Evolutionary conservation across 78 protist genomes (phyloP).

Genomic region (Dictyostelium firmibasis): DNA sequence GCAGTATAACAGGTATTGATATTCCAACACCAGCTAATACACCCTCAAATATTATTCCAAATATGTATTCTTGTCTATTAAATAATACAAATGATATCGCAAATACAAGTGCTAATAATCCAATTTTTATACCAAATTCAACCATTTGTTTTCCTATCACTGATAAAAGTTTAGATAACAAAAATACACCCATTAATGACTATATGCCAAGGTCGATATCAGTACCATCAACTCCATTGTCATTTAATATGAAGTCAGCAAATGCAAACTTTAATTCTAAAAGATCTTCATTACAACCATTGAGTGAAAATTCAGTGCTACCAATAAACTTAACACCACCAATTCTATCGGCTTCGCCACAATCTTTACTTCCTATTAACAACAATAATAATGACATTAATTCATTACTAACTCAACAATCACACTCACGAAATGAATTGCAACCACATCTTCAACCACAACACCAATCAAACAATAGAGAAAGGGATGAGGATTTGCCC

Average conservation of each 20-base stretch:
- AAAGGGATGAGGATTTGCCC: neutral
- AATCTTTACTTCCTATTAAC: neutral
- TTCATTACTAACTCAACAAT: neutral
- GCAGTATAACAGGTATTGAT: neutral
- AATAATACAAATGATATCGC: neutral
- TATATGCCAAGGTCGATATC: neutral
- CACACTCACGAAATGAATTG: neutral
- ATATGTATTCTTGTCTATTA: neutral
- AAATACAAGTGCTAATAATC: neutral
- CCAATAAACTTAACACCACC: neutral
- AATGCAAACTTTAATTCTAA: neutral
- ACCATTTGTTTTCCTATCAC: too few species aligned
- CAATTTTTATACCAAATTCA: neutral
- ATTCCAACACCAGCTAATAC: neutral
- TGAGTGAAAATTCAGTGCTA: neutral
- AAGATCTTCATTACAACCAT: slow-evolving; percentile 8
- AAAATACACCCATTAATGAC: too few species aligned
- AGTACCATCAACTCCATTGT: slow-evolving; percentile 10
- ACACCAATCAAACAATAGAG: neutral
- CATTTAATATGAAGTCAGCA: neutral
- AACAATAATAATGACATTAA: neutral
- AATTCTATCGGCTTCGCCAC: neutral
- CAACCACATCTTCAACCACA: neutral
- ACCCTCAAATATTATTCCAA: slow-evolving; percentile 14
- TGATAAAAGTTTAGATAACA: neutral